These are phyloP conservation scores for Dothistroma pini DNA, from an alignment of 2,329 filamentous ascomycete species.

Conservation along the genomic window DNA sequence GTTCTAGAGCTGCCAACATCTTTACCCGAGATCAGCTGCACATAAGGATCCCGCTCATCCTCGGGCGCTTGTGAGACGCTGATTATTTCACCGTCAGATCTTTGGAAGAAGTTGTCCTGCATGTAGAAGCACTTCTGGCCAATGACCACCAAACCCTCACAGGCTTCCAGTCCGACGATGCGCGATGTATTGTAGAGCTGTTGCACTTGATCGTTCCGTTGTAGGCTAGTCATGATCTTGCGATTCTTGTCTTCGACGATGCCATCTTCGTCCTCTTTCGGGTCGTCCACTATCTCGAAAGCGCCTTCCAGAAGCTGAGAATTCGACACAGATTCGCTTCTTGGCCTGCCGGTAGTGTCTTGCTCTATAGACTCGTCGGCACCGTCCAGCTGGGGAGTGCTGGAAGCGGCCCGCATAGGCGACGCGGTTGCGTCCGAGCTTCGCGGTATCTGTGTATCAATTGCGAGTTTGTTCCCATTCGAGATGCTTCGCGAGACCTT, in stretches of 20 bases:
- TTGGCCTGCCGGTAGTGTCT: slow-evolving; percentile 25
- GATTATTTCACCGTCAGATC: slow-evolving; percentile 92
- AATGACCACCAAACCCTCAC: slow-evolving; percentile 87
- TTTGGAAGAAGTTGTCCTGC: slow-evolving; percentile 94
- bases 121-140: slow-evolving; percentile 91
- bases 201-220: slow-evolving; percentile 87
- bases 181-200: slow-evolving; percentile 94
- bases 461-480: slow-evolving; percentile 33
- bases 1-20: slow-evolving; percentile 57
- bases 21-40: slow-evolving; percentile 85
- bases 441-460: slow-evolving; percentile 31
- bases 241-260: slow-evolving; percentile 93
- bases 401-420: slow-evolving; percentile 16
- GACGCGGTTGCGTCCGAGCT: slow-evolving; percentile 27
- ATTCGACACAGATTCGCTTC: slow-evolving; percentile 41
- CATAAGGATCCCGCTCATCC: slow-evolving; percentile 91
- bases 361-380: slow-evolving; percentile 23
- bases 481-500: slow-evolving; percentile 54
- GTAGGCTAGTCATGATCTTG: slow-evolving; percentile 91
- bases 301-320: slow-evolving; percentile 68
- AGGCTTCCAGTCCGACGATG: slow-evolving; percentile 88
- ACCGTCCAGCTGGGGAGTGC: slow-evolving; percentile 5
- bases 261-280: slow-evolving; percentile 75
- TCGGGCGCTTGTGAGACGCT: slow-evolving; percentile 90
- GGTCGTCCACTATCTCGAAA: slow-evolving; percentile 93